A percentile compares a stretch with the other conserved stretches of the same genome.
These are phyloP conservation scores for Rhizopogon vesiculosus DNA, from an alignment of 768 basidiomycete genomes.

Conservation along the genomic window DNA sequence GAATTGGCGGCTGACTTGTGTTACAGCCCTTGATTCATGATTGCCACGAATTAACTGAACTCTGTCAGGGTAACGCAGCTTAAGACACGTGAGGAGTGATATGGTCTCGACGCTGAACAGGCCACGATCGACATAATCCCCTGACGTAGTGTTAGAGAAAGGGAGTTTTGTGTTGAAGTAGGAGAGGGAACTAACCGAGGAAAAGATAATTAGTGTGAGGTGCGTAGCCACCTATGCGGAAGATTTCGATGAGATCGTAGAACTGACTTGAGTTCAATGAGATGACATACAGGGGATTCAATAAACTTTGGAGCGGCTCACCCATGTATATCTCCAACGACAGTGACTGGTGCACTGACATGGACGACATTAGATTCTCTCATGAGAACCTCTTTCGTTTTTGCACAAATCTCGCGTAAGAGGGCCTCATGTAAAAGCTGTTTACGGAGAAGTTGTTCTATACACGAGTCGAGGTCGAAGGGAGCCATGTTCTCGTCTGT, in stretches of 20 bases:
- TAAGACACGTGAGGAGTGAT: constrained; percentile 93
- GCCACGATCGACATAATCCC: constrained; percentile 98
- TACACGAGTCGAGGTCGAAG: constrained; percentile 97
- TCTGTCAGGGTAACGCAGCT: constrained; percentile 93
- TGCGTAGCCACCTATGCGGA: constrained; percentile 95
- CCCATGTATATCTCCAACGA: constrained; percentile 99
- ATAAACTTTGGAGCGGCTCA: constrained; percentile 39
- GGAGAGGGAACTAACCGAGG: constrained; percentile 60
- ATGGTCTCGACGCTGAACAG: constrained; percentile 99
- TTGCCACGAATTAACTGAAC: constrained; percentile 97
- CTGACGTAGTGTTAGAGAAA: constrained; percentile 34
- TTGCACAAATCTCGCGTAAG: constrained; percentile 97
- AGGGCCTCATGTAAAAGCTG: constrained; percentile 94
- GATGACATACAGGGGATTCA: constrained; percentile 12
- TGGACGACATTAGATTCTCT: constrained; percentile 98
- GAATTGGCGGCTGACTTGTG: constrained; percentile 64
- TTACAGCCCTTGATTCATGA: constrained; percentile 96
- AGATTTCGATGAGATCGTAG: constrained; percentile 98
- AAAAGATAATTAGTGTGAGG: constrained; percentile 98
- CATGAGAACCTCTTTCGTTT: constrained; percentile 99
- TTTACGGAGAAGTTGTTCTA: constrained; percentile 83
- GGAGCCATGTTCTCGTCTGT: constrained; percentile 30
- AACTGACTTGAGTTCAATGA: constrained; percentile 74
- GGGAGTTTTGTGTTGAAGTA: not conserved
- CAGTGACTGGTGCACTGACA: constrained; percentile 93